phyloP scores from a whole-genome alignment of 2,329 filamentous ascomycete species.

The Aspergillus brasiliensis region DNA sequence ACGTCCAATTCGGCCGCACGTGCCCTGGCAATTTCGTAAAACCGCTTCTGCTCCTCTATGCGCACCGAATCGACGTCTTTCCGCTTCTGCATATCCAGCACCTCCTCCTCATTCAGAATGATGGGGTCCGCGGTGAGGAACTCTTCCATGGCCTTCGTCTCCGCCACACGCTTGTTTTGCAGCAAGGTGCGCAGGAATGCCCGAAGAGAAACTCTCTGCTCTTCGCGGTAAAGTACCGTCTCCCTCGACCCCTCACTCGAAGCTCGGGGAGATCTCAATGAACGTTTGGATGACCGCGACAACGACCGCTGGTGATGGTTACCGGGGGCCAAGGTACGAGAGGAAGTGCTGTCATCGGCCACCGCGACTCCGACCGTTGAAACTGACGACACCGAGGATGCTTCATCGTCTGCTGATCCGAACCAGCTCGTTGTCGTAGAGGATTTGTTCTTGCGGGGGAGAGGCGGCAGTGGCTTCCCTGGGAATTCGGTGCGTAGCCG shows the following conservation, averaged over 20 bases:
- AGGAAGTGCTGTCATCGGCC: conserved; percentile 38
- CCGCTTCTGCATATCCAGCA: conserved; percentile 75
- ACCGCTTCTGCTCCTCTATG: conserved; percentile 87
- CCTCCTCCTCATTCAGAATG: conserved; percentile 76
- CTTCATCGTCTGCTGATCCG: conserved; percentile 67
- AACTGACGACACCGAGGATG: conserved; percentile 76
- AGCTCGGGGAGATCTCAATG: conserved; percentile 32
- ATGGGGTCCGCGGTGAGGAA: conserved; percentile 78
- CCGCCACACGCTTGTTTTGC: conserved; percentile 79
- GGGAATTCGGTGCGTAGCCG: conserved; percentile 80
- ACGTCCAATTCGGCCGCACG: conserved; percentile 91
- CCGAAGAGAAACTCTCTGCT: conserved; percentile 84
- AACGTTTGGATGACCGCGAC: conserved; percentile 33
- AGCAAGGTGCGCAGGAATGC: conserved; percentile 87
- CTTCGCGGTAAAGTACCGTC: conserved; percentile 75
- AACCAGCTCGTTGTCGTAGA: conserved; percentile 65
- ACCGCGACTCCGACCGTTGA: conserved; percentile 66
- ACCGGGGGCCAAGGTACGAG: conserved; percentile 36
- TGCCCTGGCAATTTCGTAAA: conserved; percentile 92
- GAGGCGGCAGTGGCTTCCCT: conserved; percentile 80
- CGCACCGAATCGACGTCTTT: conserved; percentile 84
- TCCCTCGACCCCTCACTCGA: conserved; percentile 51
- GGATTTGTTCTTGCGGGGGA: conserved; percentile 91
- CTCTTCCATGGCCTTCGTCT: conserved; percentile 78
- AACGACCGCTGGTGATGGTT: conserved; percentile 28